A percentile compares a stretch with the other conserved stretches of the same genome.
Evolutionary conservation across 2,329 filamentous ascomycete genomes (phyloP).

Genomic region (Amesomyces nigricolor): DNA sequence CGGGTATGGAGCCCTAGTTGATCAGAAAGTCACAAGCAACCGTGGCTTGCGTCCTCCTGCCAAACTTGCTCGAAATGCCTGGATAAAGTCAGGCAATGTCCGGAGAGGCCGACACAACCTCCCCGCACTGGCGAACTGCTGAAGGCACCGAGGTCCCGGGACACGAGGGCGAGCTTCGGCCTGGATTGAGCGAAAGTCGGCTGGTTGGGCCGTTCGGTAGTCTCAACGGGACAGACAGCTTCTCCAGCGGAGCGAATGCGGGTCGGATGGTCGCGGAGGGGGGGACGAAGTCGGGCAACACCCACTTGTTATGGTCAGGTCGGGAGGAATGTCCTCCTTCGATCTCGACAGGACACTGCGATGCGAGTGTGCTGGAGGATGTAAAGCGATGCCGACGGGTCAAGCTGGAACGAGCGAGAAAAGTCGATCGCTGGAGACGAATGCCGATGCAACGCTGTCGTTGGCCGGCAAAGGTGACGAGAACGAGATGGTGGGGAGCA

Average conservation of each 20-base stretch:
- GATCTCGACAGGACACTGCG: conserved; percentile 9
- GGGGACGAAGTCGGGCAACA: conserved; percentile 1
- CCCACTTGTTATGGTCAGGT: conserved; percentile 1
- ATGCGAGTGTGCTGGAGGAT: background rate
- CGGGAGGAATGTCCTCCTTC: background rate
- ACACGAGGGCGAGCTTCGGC: background rate
- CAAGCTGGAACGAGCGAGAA: conserved; percentile 13
- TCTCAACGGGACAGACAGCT: background rate
- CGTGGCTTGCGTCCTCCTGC: conserved; percentile 17
- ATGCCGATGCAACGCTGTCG: conserved; percentile 10
- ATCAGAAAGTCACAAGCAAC: conserved; percentile 8
- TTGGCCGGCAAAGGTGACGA: conserved; percentile 15
- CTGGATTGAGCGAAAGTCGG: conserved; percentile 9
- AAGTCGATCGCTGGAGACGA: conserved; percentile 9
- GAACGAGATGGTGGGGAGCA: conserved; percentile 10
- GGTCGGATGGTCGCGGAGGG: background rate
- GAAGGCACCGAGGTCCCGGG: conserved; percentile 3
- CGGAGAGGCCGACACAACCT: conserved; percentile 24
- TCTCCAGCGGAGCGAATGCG: background rate
- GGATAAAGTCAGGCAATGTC: conserved; percentile 21
- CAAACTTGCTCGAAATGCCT: conserved; percentile 9
- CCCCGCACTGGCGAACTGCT: conserved; percentile 21
- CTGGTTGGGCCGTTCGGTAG: background rate
- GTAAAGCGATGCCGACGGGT: conserved; percentile 1
- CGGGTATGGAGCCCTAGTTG: conserved; percentile 1